These are phyloP conservation scores for Talaromyces sp. DNA, from an alignment of 2,329 filamentous ascomycete species.

Conservation along the genomic window DNA sequence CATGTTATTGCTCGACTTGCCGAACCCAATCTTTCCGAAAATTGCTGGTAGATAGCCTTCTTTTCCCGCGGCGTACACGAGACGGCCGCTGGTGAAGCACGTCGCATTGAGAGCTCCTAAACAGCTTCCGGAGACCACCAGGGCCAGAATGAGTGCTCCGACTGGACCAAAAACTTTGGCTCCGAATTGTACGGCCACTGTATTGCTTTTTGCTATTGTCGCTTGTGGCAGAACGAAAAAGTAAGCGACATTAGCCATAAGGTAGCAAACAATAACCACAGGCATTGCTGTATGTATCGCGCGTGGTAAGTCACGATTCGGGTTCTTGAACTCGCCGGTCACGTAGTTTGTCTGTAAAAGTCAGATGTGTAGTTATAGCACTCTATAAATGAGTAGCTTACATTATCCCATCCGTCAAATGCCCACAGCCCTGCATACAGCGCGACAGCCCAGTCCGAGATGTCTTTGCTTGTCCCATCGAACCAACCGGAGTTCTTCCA, in stretches of 20 bases:
- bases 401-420: slow-evolving; percentile 98
- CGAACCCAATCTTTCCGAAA: slow-evolving; percentile 79
- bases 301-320: slow-evolving; percentile 80
- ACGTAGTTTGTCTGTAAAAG: slow-evolving; percentile 83
- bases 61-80: slow-evolving; percentile 91
- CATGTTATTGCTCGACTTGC: slow-evolving; percentile 33
- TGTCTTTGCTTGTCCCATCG: slow-evolving; percentile 73
- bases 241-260: slow-evolving; percentile 89
- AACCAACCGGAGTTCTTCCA: slow-evolving; percentile 93
- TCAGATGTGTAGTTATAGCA: background rate
- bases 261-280: slow-evolving; percentile 83
- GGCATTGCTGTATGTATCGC: slow-evolving; percentile 98
- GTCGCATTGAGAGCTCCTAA: slow-evolving; percentile 93
- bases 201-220: slow-evolving; percentile 83
- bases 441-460: slow-evolving; percentile 87
- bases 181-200: slow-evolving; percentile 93
- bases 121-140: slow-evolving; percentile 87
- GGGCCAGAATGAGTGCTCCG: slow-evolving; percentile 78
- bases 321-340: slow-evolving; percentile 92
- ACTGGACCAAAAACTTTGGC: slow-evolving; percentile 81
- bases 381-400: slow-evolving; percentile 46
- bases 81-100: slow-evolving; percentile 85
- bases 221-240: slow-evolving; percentile 85
- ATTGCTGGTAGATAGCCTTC: slow-evolving; percentile 86
- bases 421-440: slow-evolving; percentile 96